Percentiles rank a stretch among this genome's conserved stretches.
Conservation (phyloP, 1,139 yeast species). For the Geotrichum europaeum region DNA sequence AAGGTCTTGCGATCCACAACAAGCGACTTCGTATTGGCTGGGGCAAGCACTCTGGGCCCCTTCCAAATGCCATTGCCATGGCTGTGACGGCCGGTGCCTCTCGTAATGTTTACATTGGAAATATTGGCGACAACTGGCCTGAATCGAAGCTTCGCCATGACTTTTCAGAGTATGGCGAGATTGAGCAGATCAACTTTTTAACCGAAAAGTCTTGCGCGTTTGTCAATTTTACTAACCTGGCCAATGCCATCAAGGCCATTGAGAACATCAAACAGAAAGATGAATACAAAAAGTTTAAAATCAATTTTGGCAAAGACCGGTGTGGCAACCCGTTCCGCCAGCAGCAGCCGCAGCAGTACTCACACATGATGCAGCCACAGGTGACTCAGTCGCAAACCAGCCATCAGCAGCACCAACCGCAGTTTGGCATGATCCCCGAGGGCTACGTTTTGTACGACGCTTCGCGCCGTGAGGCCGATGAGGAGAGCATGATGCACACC, state of each 20-base stretch:
- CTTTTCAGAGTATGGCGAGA: conserved; percentile 79
- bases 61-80: conserved; percentile 68
- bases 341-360: conserved; percentile 11
- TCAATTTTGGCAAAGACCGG: conserved; percentile 88
- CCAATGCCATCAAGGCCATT: conserved; percentile 81
- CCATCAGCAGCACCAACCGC: background rate
- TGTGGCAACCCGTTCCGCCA: conserved; percentile 62
- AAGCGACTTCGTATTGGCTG: conserved; percentile 85
- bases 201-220: conserved; percentile 85
- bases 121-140: conserved; percentile 49
- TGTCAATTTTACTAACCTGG: conserved; percentile 81
- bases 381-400: background rate
- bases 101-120: conserved; percentile 85
- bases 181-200: conserved; percentile 87
- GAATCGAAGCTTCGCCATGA: conserved; percentile 61
- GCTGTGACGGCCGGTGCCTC: conserved; percentile 95
- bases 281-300: conserved; percentile 49
- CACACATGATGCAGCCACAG: conserved; percentile 6
- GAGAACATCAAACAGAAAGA: conserved; percentile 52
- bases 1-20: conserved; percentile 74
- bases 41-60: conserved; percentile 93
- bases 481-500: background rate
- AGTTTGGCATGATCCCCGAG: conserved; percentile 1
- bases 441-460: conserved; percentile 4
- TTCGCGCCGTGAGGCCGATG: background rate